A percentile compares a stretch with the other conserved stretches of the same genome.
These are phyloP conservation scores for Fraxinus latifolia DNA, from an alignment of 305 asterid species.

Conservation along the genomic window DNA sequence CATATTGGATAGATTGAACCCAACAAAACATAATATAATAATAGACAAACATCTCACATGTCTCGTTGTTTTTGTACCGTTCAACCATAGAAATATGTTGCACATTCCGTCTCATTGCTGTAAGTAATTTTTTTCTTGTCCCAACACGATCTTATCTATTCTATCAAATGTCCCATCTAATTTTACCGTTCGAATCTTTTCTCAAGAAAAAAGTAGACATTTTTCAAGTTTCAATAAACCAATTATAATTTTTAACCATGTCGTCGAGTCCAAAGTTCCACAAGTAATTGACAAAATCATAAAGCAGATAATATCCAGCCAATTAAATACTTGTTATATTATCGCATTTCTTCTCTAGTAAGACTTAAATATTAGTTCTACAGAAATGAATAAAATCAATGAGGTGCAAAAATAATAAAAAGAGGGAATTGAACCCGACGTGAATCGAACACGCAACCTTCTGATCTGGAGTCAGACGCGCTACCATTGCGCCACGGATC, in stretches of 20 bases:
- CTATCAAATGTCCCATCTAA: neutral
- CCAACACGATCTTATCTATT: neutral
- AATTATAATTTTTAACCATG: neutral
- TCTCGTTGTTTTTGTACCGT: too few species aligned
- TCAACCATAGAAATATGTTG: neutral
- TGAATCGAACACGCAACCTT: constrained; percentile 99
- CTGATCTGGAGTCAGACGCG: constrained; percentile 98
- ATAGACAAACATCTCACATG: neutral
- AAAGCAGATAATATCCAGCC: neutral
- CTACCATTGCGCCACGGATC: constrained; percentile 63
- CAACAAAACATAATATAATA: too few species aligned
- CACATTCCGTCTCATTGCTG: neutral
- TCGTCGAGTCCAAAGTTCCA: neutral
- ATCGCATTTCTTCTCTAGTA: neutral
- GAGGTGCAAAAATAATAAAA: neutral
- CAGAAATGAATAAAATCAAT: neutral
- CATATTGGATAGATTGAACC: neutral
- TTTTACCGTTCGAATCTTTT: too few species aligned
- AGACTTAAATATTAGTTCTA: neutral
- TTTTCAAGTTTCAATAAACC: neutral
- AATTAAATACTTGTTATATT: neutral
- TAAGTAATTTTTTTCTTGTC: too few species aligned
- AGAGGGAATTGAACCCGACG: constrained; percentile 69
- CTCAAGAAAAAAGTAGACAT: neutral
- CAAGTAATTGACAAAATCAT: neutral